Percentiles rank a stretch among this genome's conserved stretches.
phyloP scores from a whole-genome alignment of 1,284 basidiomycete genomes.

The Rugiboletus extremiorientalis region DNA sequence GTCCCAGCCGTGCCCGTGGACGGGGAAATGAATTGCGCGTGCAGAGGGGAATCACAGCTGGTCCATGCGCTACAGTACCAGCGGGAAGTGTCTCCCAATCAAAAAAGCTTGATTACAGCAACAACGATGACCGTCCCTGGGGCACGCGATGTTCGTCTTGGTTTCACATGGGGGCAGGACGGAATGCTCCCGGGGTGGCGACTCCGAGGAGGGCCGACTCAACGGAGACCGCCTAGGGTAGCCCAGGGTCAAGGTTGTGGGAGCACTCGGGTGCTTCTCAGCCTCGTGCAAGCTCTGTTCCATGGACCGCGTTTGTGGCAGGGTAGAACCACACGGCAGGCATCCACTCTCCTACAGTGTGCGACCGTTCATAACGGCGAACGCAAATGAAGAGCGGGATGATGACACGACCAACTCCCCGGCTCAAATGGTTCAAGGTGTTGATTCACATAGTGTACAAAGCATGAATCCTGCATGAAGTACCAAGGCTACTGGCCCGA shows the following conservation, averaged over 20 bases:
- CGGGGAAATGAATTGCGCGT: background rate
- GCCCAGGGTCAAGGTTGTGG: background rate
- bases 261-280: background rate
- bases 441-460: constrained; percentile 14
- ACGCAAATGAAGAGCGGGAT: background rate
- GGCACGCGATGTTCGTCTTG: background rate
- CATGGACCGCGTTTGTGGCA: background rate
- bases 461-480: constrained; percentile 2
- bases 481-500: constrained; percentile 6
- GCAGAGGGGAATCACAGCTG: background rate
- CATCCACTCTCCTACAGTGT: no score
- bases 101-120: no score
- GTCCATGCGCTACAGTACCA: no score
- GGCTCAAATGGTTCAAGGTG: background rate
- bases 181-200: background rate
- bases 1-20: background rate
- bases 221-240: background rate
- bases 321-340: no score
- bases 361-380: background rate
- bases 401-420: background rate
- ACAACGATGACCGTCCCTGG: background rate
- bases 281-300: background rate
- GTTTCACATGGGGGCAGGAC: background rate
- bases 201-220: background rate
- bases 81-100: no score